These are phyloP conservation scores for Picea mariana DNA, from an alignment of 83 land plant species.

Conservation along the genomic window DNA sequence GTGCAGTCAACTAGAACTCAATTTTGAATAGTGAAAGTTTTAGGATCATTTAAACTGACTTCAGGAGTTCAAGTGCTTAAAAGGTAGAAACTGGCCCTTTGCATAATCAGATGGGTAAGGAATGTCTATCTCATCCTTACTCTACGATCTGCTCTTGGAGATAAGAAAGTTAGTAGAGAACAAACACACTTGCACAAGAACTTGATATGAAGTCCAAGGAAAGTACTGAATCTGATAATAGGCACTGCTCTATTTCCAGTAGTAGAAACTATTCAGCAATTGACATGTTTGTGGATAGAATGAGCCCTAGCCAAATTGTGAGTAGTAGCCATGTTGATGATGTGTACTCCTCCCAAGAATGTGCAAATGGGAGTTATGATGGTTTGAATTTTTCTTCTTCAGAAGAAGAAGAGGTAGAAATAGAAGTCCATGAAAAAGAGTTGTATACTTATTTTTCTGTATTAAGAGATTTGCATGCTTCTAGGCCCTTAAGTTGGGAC, in stretches of 20 bases:
- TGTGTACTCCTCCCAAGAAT: slow-evolving; percentile 6
- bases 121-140: background rate
- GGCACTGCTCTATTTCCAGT: slow-evolving; percentile 22
- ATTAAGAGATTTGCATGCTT: slow-evolving; percentile 15
- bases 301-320: too few species aligned
- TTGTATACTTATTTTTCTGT: slow-evolving; percentile 13
- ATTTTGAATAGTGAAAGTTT: background rate
- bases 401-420: slow-evolving; percentile 3
- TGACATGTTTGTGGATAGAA: background rate
- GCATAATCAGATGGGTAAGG: background rate
- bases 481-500: slow-evolving; percentile 24
- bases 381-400: too few species aligned
- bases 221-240: slow-evolving; percentile 1
- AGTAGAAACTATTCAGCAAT: slow-evolving; percentile 10
- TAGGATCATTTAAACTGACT: background rate
- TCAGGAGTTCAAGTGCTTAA: background rate
- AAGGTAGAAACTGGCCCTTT: slow-evolving; percentile 14
- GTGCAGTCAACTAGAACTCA: too few species aligned
- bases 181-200: background rate
- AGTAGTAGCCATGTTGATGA: background rate
- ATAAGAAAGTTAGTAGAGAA: background rate
- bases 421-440: slow-evolving; percentile 15
- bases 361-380: background rate
- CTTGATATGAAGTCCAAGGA: background rate
- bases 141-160: too few species aligned